Percentiles rank a stretch among this genome's conserved stretches.
Evolutionary conservation across 2,329 filamentous ascomycete genomes (phyloP).

Genomic region (Stylonectria norvegica): DNA sequence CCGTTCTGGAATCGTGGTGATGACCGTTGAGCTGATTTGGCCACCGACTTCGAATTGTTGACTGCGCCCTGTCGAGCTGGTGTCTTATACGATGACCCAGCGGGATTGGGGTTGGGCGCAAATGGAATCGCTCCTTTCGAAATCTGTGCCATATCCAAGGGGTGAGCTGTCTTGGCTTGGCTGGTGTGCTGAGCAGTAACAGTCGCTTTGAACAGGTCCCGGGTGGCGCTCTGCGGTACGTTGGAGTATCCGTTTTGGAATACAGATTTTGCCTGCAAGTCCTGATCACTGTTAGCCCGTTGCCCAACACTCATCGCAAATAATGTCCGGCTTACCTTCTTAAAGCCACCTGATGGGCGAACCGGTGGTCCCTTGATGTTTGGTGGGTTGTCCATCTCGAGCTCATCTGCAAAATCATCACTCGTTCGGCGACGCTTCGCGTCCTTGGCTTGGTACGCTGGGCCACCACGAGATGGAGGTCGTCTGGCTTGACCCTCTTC

Average conservation of each 20-base stretch:
- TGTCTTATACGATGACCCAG: constrained; percentile 62
- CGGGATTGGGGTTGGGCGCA: constrained; percentile 63
- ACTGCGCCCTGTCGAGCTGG: constrained; percentile 54
- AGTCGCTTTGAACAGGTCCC: constrained; percentile 63
- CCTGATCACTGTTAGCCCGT: constrained; percentile 46
- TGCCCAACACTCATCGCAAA: not conserved
- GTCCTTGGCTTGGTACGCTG: constrained; percentile 67
- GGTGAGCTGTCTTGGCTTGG: constrained; percentile 61
- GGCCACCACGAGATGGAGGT: constrained; percentile 46
- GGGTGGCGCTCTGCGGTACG: constrained; percentile 50
- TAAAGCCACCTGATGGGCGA: constrained; percentile 67
- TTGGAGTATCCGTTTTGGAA: constrained; percentile 61
- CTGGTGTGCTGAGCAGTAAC: constrained; percentile 65
- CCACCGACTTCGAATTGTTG: constrained; percentile 49
- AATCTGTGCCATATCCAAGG: constrained; percentile 81
- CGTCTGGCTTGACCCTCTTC: constrained; percentile 49
- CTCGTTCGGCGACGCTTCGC: constrained; percentile 77
- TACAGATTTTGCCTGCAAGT: constrained; percentile 56
- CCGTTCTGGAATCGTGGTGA: constrained; percentile 86
- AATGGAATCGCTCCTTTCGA: constrained; percentile 89
- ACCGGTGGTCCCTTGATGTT: constrained; percentile 79
- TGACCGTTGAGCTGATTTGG: constrained; percentile 60
- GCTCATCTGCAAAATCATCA: constrained; percentile 65
- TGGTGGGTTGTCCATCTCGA: constrained; percentile 54
- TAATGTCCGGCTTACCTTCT: constrained; percentile 56